Base-by-base conservation (phyloP, 257 asterid genomes). In the Capsicum chinense region DNA sequence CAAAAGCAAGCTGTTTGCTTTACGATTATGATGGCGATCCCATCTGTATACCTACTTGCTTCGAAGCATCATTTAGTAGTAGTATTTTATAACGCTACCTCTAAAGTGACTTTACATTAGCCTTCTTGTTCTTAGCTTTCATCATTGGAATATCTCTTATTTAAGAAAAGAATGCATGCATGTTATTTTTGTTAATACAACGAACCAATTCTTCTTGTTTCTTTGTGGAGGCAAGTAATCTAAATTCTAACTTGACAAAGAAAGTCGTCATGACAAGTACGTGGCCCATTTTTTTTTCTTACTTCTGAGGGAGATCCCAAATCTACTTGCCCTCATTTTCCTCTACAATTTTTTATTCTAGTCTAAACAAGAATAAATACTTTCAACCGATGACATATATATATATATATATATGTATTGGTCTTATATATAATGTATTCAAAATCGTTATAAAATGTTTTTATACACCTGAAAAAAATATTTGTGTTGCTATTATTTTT, bases 1-100 rank as follows among this genome's bases (percentile, higher is more conserved):
- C 81, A 74, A 74, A 78, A 78, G 60, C 16, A 78, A 78, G 64
- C 64, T 69, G 33, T 69, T 69, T 0, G 82, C 26, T 54, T 42
- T 69, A 69, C 50, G 48, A 78, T 78, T 26, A 78, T 54, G 82
- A 33, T 54, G 82, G 50, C 56, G 82, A 54, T 78, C 82, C 16
- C 54, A 54, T 78, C 82, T 78, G 16, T 52, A 78, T 50, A 78
- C 50, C 50, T 78, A 71, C 37, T 47, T 11, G n/a, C 39, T 47
- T 47, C 47, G 59, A 71, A 47, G 58, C n/a, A 47, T 44, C 37
- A 42, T 44, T 44, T 70, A 62, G 13, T 69, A 69, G 17, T 42
- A 44, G 3, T 26, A 26, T 42, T 70, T 70, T 44, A 42, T 44
- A 44, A 9, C 2, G 57, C 17, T 44, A 70, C 57, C 79, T n/a